Base-by-base conservation (phyloP, 2,329 filamentous ascomycete genomes). In the Delphinella strobiligena region DNA sequence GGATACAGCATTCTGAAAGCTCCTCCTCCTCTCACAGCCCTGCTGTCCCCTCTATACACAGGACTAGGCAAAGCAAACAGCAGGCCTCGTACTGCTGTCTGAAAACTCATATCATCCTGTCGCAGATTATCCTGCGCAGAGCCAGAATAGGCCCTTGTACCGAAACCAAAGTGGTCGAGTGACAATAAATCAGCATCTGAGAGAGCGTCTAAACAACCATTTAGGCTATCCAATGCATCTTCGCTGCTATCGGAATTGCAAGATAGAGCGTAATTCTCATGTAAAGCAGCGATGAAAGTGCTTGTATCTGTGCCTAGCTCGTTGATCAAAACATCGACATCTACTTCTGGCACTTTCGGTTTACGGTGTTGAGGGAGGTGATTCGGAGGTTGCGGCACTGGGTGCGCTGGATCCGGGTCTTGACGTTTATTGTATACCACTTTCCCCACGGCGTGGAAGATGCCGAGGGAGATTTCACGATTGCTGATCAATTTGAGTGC, bases 391-490 rank as follows among this genome's bases (percentile, higher is more conserved):
- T 68, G 65, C 30, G 59, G 44, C 3, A 61, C 49, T 33, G 54
- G 51, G 33, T 58, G 49, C 10, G 68, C 61, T 3, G 59, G 56
- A 27, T n/a, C n/a, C n/a, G n/a, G n/a, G 19, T 80, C 76, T 16
- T 82, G 72, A 34, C 91, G 75, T 58, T 95, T 98, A 64, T 98
- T 98, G 64, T 96, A 93, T 1, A 96, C 80, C 2, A 98, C 84
- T 56, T 91, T 95, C 3, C 89, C 91, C 10, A 96, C 83, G 1
- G 91, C 87, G 58, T 98, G 91, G 54, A 98, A 98, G 37, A 98
- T 86, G 1, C 89, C 91, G 2, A 98, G 67, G 46, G 81, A 94
- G 12, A 83, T 80, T 62, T 96, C 91, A 41, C 91, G 75, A 53
- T 88, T 85, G 1, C 83, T 86, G 16, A 96, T 75, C 43, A 91